phyloP scores from a whole-genome alignment of 805 yeast species.

The Kodamaea hsintzibuensis region DNA sequence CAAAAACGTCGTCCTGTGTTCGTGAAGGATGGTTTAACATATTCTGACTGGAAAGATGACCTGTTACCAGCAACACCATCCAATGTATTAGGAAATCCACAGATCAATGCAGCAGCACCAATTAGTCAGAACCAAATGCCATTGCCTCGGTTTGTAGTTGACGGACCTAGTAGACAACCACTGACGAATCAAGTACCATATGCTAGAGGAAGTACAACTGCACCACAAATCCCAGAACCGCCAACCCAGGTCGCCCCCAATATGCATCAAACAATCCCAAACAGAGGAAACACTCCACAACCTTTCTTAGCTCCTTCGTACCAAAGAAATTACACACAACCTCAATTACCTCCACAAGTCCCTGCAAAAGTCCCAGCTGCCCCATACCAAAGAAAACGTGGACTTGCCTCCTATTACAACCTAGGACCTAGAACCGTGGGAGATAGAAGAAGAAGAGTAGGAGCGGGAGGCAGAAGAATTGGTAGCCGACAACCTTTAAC shows the following conservation, averaged over 20 bases:
- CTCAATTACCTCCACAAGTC: background rate
- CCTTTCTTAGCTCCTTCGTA: background rate
- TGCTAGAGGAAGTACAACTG: background rate
- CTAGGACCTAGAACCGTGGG: background rate
- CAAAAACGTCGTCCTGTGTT: too few species aligned
- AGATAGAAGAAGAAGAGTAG: background rate
- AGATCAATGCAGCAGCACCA: background rate
- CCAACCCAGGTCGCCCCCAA: background rate
- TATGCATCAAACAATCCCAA: background rate
- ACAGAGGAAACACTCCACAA: background rate
- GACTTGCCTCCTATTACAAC: background rate
- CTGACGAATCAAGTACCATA: background rate
- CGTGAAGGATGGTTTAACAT: too few species aligned
- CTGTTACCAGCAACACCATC: slow-evolving; percentile 4
- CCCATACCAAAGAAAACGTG: background rate
- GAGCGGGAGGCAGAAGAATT: background rate
- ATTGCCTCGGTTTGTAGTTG: slow-evolving; percentile 1
- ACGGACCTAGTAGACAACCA: background rate
- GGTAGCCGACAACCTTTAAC: background rate
- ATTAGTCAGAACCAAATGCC: background rate
- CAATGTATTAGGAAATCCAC: background rate
- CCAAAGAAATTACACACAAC: background rate
- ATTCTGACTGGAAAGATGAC: too few species aligned
- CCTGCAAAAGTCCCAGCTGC: background rate
- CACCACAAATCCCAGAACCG: background rate